Percentiles rank a stretch among this genome's conserved stretches.
phyloP scores from a whole-genome alignment of 169 alveolate species.

The Cryptosporidium muris region DNA sequence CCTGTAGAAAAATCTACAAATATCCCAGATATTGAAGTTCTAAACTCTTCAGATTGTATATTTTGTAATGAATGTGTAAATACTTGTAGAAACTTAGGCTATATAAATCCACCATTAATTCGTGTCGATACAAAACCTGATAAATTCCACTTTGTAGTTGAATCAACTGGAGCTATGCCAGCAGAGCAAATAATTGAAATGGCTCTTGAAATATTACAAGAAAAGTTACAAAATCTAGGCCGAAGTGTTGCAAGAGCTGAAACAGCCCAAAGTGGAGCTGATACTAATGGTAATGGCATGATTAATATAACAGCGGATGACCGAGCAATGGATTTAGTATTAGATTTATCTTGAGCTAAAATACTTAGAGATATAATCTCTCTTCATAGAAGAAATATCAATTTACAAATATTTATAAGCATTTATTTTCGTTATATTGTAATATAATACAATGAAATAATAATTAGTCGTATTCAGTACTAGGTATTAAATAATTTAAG shows the following conservation, averaged over 20 bases:
- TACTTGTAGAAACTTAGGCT: conserved; percentile 51
- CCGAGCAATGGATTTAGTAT: conserved; percentile 66
- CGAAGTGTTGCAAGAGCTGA: conserved; percentile 60
- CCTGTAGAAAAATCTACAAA: conserved; percentile 51
- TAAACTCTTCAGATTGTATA: conserved; percentile 80
- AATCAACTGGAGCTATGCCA: conserved; percentile 93
- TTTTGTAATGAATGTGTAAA: conserved; percentile 88
- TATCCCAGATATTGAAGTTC: conserved; percentile 56
- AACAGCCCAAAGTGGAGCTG: conserved; percentile 55
- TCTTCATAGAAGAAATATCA: background rate
- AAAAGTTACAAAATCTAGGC: conserved; percentile 75
- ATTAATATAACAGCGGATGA: conserved; percentile 61
- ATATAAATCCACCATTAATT: conserved; percentile 63
- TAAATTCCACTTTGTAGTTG: conserved; percentile 83
- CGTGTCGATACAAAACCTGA: conserved; percentile 77
- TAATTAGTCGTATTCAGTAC: background rate
- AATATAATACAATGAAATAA: background rate
- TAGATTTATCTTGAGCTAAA: conserved; percentile 32
- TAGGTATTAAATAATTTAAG: too few species aligned
- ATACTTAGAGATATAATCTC: background rate
- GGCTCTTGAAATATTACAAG: conserved; percentile 85
- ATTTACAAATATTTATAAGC: background rate
- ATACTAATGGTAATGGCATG: conserved; percentile 19
- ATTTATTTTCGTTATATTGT: background rate
- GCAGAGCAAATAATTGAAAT: conserved; percentile 91